Evolutionary conservation across 1,284 basidiomycete species (phyloP).

Genomic region (Boletus smithii): DNA sequence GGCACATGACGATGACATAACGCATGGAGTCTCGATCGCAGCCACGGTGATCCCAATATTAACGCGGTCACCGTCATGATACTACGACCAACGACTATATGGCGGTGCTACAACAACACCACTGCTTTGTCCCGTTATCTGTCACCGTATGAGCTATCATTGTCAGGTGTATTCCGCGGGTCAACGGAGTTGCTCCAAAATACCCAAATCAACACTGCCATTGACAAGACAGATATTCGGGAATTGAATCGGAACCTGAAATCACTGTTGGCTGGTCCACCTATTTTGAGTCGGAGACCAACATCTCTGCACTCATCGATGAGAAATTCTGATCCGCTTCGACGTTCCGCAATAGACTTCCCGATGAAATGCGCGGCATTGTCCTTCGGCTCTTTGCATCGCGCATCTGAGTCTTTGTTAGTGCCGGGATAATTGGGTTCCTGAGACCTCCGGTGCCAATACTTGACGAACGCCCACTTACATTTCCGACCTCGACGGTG

Average conservation of each 20-base stretch:
- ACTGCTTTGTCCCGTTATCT: background rate
- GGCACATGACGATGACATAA: conserved; percentile 29
- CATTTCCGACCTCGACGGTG: conserved; percentile 29
- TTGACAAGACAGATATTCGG: background rate
- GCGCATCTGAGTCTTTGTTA: conserved; percentile 2
- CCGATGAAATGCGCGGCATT: background rate
- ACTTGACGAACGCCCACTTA: conserved; percentile 5
- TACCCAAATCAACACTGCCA: background rate
- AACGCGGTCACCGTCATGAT: too few species aligned
- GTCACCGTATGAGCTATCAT: background rate
- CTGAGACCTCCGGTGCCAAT: conserved; percentile 4
- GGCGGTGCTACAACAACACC: background rate
- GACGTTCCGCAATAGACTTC: background rate
- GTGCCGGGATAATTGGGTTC: conserved; percentile 12
- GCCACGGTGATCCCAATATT: background rate
- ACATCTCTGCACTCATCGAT: background rate
- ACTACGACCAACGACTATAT: background rate
- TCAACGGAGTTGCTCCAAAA: conserved; percentile 13
- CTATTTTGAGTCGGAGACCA: conserved; percentile 4
- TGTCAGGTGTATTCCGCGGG: conserved; percentile 10
- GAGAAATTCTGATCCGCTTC: background rate
- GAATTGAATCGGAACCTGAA: background rate
- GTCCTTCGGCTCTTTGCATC: background rate
- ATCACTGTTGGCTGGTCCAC: background rate
- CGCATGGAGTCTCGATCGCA: background rate